Base-by-base conservation (phyloP, 75 land plant species). In the Picea glauca region DNA sequence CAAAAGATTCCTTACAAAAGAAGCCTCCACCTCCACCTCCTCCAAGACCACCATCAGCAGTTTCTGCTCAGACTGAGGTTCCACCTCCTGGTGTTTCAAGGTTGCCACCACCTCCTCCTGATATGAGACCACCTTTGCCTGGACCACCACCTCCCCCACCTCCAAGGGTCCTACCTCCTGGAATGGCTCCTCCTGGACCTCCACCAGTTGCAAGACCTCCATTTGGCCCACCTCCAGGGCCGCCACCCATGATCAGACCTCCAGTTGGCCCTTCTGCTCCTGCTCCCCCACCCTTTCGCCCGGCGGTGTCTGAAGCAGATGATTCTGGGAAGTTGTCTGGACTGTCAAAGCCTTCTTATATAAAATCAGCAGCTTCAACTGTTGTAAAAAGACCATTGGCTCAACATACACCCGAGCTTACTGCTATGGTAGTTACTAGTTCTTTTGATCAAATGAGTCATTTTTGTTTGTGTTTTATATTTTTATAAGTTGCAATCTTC, bases 371-470 rank as follows among this genome's bases (percentile, higher is more conserved):
- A 31, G 99, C 93, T 63, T 79, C 99, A 1, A 98, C 99, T 70
- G 98, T 95, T 74, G 90, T 93, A 23, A 98, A 95, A 80, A 83
- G 99, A 76, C 98, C 99, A 31, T 91, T 98, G 21, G 99, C 99
- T 57, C 99, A 98, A 79, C 99, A 98, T 84, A 93, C 91, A 12
- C 99, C 99, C 8, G 99, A 95, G 76, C 88, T 98, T 17, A 98
- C 98, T 46, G 84, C 99, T 21, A 98, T 98, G 99, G 99, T 98
- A 67, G 82, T 8, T 50, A 12, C 56, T 50, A 50, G 8, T 9
- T 50, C 56, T 50, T 50, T 50, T 50, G 56, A 1, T 50, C 56
- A 50, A 50, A 50, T 46, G 56, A 50, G 11, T 1, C 56, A 8
- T 8, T 8, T 50, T 13, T 33, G 32, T 66, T 66, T 33, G 1